Evolutionary conservation across 2,329 filamentous ascomycete species (phyloP).

Genomic region (Apiospora saccharicola): DNA sequence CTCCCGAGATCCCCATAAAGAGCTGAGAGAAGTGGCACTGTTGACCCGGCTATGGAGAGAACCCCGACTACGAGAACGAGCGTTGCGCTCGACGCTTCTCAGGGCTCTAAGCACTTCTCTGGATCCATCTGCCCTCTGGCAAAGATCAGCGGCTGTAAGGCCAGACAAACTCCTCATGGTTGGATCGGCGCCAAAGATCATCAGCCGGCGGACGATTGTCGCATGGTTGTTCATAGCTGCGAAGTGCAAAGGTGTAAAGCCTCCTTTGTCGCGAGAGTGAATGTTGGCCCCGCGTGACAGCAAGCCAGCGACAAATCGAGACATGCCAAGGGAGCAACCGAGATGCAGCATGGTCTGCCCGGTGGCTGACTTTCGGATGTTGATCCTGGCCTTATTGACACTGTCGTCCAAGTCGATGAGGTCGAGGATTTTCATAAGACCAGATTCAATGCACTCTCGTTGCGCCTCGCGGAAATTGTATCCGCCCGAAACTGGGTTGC

Average conservation of each 20-base stretch:
- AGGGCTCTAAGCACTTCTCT: conserved; percentile 70
- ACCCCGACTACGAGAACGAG: conserved; percentile 71
- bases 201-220: conserved; percentile 78
- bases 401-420: conserved; percentile 81
- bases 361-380: conserved; percentile 64
- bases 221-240: conserved; percentile 78
- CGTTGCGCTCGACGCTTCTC: conserved; percentile 66
- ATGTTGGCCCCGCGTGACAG: conserved; percentile 80
- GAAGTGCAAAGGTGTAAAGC: conserved; percentile 83
- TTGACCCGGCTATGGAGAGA: conserved; percentile 67
- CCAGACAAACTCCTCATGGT: conserved; percentile 73
- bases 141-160: conserved; percentile 75
- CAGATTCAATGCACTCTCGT: conserved; percentile 61
- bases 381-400: conserved; percentile 70
- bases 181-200: conserved; percentile 76
- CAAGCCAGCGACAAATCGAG: conserved; percentile 78
- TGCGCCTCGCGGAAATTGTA: conserved; percentile 47
- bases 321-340: conserved; percentile 77
- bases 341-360: conserved; percentile 85
- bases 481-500: conserved; percentile 54
- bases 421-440: conserved; percentile 78
- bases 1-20: conserved; percentile 73
- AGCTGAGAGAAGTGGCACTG: conserved; percentile 72
- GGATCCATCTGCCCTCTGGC: conserved; percentile 55
- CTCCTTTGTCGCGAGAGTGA: conserved; percentile 77